Base-by-base conservation (phyloP, 352 stramenopile species). In the Blastocystis sp. region DNA sequence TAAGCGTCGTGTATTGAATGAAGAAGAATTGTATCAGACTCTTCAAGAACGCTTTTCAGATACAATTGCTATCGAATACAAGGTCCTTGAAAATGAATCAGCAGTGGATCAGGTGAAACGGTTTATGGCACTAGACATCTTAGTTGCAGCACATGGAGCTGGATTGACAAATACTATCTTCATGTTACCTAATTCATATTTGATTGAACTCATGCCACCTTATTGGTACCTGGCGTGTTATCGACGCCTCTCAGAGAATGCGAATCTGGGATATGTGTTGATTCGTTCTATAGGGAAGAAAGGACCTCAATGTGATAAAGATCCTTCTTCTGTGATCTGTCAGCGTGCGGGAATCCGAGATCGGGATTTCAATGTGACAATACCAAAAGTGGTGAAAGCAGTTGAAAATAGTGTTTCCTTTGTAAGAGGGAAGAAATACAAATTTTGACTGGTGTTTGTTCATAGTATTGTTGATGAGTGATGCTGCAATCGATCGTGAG, bases 191-290 rank as follows among this genome's bases (percentile, higher is more conserved):
- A 83, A 83, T 42, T 83, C 71, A 24, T 83, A 83, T 39, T 27
- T 83, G 71, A 46, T 83, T 19, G 71, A 83, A 39, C n/a, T 83
- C 11, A 83, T 83, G 71, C 71, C 71, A 21, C 71, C 71, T 29
- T 83, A 83, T 66, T 83, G 71, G 71, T 57, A 83, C 24, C 43
- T 57, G 21, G 71, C 71, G 52, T 83, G 71, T 42, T 83, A 83
- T 42, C 46, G 71, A n/a, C 12, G 71, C 46, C 12, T 83, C 9
- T 24, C 71, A 27, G 71, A 83, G 71, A 61, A 83, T 65, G 49
- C 49, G 7, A 35, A 29, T 1, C n/a, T 83, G 3, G 29, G 51
- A 51, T 83, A 83, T 61, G 51, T n/a, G 43, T 54, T 83, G 71
- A 51, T 83, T 59, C 49, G 71, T n/a, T 59, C 71, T n/a, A 5